Evolutionary conservation across 2,329 filamentous ascomycete species (phyloP), one percentile per base, ranked within the genome.

Genomic region (Lecanicillium sp.): DNA sequence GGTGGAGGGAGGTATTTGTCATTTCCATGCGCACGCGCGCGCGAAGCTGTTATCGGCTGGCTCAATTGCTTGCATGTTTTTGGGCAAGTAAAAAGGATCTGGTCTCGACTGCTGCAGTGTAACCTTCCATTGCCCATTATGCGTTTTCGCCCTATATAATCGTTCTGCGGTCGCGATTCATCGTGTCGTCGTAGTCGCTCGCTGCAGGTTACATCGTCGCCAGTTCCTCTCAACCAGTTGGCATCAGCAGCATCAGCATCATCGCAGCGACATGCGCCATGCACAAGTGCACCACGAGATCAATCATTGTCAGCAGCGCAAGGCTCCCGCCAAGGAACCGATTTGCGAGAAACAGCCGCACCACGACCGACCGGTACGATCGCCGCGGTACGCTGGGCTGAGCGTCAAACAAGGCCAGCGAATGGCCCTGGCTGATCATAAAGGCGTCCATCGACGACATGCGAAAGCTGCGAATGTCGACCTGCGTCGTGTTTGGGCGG

Each of bases 401-500:
- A 11, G 7, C 11, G 22, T 11, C 22, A 25, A 25, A 25, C 7
- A 6, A 7, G 51, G 43, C 2, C 3, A 20, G 37, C 17, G 7
- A 36, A 29, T 55, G 47, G n/a, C 35, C 43, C 8, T 60, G 49
- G 8, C 49, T 40, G 13, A 72, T 49, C 4, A 73, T 59, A 43
- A 63, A 73, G 11, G 60, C 67, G 44, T 76, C 71, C 67, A 75
- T 70, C 17, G 65, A 59, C 1, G 70, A 73, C 12, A 68, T 65
- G 25, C 66, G 63, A 49, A 72, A 71, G 8, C 53, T 57, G 15
- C 67, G 63, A 32, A 72, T 67, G 33, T 74, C 69, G 14, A 58
- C 46, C 17, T 36, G 35, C 25, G 22, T 27, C 31, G 29, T 28
- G 15, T 15, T 25, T 46, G 44, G 29, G 40, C 33, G 18, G 39